Percentiles rank a stretch among this genome's conserved stretches.
Conservation (phyloP, 2,329 filamentous ascomycete species). For the Didymella segeticola region DNA sequence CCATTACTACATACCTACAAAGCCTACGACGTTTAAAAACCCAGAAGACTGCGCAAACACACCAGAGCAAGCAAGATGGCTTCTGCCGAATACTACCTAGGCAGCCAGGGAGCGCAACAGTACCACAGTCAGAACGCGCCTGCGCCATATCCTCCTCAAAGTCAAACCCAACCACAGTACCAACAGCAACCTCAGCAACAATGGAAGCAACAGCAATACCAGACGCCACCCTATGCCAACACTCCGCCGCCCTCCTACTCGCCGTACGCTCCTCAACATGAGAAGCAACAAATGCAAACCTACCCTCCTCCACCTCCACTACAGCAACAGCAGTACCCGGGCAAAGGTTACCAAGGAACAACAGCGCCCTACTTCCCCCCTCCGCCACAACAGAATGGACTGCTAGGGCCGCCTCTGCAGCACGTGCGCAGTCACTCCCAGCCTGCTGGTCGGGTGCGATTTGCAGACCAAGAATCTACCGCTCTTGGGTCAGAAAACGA, state of each 20-base stretch:
- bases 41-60: neutral
- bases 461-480: slow-evolving; percentile 33
- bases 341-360: slow-evolving; percentile 10
- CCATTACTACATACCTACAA: slow-evolving; percentile 4
- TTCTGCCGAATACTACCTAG: slow-evolving; percentile 44
- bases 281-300: slow-evolving; percentile 29
- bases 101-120: slow-evolving; percentile 31
- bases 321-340: slow-evolving; percentile 17
- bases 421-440: slow-evolving; percentile 40
- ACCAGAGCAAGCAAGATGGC: slow-evolving; percentile 31
- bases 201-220: slow-evolving; percentile 18
- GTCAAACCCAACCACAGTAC: slow-evolving; percentile 19
- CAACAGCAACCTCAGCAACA: slow-evolving; percentile 25
- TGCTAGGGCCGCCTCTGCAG: slow-evolving; percentile 37
- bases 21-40: neutral
- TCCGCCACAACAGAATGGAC: slow-evolving; percentile 24
- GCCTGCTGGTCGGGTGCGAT: slow-evolving; percentile 38
- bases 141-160: slow-evolving; percentile 18
- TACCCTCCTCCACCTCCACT: slow-evolving; percentile 24
- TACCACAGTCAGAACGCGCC: slow-evolving; percentile 27
- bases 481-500: slow-evolving; percentile 23
- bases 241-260: slow-evolving; percentile 30
- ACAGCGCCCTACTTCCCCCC: slow-evolving; percentile 13
- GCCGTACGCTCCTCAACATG: slow-evolving; percentile 26
- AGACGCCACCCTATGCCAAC: slow-evolving; percentile 17